phyloP scores from a whole-genome alignment of 2,329 filamentous ascomycete species.

The Diaporthe eres region DNA sequence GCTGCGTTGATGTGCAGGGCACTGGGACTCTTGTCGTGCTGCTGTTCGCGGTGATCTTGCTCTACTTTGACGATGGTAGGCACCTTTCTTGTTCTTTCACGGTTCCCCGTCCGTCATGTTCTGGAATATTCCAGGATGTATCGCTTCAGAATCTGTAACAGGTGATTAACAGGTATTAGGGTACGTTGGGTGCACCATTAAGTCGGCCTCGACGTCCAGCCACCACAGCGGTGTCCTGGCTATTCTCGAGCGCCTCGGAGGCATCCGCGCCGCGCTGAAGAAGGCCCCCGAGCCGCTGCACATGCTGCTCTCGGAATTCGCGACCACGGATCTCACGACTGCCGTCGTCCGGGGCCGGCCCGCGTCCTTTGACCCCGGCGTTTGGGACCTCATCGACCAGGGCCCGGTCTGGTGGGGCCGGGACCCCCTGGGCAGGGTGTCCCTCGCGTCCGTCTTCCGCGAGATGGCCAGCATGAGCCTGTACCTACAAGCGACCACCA shows the following conservation, averaged over 20 bases:
- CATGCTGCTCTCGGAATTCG: constrained; percentile 59
- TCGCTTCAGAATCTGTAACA: too few relatives aligned
- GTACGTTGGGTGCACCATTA: constrained; percentile 52
- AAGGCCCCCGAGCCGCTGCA: constrained; percentile 50
- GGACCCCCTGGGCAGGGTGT: constrained; percentile 52
- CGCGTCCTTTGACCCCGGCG: constrained; percentile 54
- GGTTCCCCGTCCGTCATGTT: too few relatives aligned
- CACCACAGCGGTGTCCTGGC: constrained; percentile 55
- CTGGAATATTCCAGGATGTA: too few relatives aligned
- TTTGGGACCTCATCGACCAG: constrained; percentile 57
- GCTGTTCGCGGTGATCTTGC: constrained; percentile 57
- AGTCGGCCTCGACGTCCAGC: constrained; percentile 52
- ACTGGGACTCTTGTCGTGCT: constrained; percentile 48
- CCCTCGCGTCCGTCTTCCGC: constrained; percentile 53
- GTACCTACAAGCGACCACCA: constrained; percentile 46
- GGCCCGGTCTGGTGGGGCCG: constrained; percentile 59
- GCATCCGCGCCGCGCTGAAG: constrained; percentile 46
- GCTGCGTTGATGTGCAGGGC: constrained; percentile 50
- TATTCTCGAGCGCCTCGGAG: constrained; percentile 52
- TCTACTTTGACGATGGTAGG: constrained; percentile 56
- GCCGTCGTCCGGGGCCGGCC: constrained; percentile 55
- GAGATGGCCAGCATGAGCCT: constrained; percentile 50
- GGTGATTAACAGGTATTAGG: constrained; percentile 29
- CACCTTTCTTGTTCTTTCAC: background rate
- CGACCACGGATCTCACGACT: constrained; percentile 59